A percentile compares a stretch with the other conserved stretches of the same genome.
phyloP scores from a whole-genome alignment of 75 land plant genomes.

The Picea sitchensis region DNA sequence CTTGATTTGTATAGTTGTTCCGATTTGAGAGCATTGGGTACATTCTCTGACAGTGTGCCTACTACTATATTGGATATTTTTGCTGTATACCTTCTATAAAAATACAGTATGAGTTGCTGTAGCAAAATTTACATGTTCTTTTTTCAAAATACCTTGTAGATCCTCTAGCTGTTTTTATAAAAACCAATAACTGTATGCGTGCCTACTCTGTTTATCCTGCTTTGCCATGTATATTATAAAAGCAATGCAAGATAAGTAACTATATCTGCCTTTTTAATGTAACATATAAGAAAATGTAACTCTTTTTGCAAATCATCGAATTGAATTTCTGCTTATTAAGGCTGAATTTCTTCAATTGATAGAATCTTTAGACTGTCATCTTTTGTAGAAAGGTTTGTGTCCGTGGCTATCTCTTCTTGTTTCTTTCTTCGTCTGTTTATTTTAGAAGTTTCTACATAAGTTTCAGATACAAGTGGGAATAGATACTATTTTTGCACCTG shows the following conservation, averaged over 20 bases:
- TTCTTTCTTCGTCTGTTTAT: not conserved
- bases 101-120: no score
- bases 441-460: not conserved
- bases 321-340: not conserved
- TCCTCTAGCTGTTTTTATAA: not conserved
- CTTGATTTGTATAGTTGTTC: not conserved
- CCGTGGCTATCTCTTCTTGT: not conserved
- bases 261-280: not conserved
- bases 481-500: not conserved
- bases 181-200: not conserved
- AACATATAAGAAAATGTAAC: not conserved
- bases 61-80: not conserved
- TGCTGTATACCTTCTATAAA: not conserved
- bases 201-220: not conserved
- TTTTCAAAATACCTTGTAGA: not conserved
- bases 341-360: not conserved
- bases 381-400: conserved; percentile 5
- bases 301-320: not conserved
- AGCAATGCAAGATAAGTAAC: not conserved
- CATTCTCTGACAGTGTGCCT: not conserved
- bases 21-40: not conserved
- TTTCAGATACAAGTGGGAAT: not conserved
- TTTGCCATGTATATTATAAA: not conserved
- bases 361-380: not conserved
- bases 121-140: not conserved